Conservation (phyloP, 2,329 filamentous ascomycete genomes). For the Diaporthe sp. region DNA sequence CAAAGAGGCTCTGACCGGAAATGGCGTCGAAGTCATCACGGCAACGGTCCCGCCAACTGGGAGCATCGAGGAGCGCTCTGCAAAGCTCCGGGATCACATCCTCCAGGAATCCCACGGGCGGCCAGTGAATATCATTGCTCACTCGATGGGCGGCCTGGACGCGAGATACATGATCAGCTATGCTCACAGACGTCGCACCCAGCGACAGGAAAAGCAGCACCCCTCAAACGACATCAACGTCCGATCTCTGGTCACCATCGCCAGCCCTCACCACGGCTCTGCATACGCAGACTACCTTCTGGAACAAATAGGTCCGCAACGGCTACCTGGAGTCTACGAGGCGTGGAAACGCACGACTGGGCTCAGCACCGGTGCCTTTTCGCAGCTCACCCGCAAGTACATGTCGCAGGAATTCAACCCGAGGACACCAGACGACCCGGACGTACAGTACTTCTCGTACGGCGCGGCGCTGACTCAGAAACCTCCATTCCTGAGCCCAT, state of each 20-base stretch:
- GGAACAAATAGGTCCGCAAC: slow-evolving; percentile 58
- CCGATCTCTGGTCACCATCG: slow-evolving; percentile 66
- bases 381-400: slow-evolving; percentile 70
- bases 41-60: slow-evolving; percentile 73
- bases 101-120: slow-evolving; percentile 58
- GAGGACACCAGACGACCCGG: slow-evolving; percentile 64
- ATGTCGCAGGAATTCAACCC: slow-evolving; percentile 73
- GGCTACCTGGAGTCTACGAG: slow-evolving; percentile 68
- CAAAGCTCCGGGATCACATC: slow-evolving; percentile 69
- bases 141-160: slow-evolving; percentile 77
- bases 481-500: slow-evolving; percentile 75
- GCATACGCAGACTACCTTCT: slow-evolving; percentile 69
- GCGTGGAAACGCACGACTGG: slow-evolving; percentile 64
- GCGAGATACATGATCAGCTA: slow-evolving; percentile 75
- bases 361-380: slow-evolving; percentile 71
- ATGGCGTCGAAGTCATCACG: slow-evolving; percentile 69
- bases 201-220: slow-evolving; percentile 7
- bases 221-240: slow-evolving; percentile 56
- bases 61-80: slow-evolving; percentile 72
- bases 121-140: slow-evolving; percentile 82
- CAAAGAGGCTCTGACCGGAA: slow-evolving; percentile 66
- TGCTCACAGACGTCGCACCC: slow-evolving; percentile 55
- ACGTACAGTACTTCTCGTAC: slow-evolving; percentile 73
- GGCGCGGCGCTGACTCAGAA: slow-evolving; percentile 62
- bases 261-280: slow-evolving; percentile 69